Base-by-base conservation (phyloP, 108 stramenopile genomes). In the Conticribra guillardii region DNA sequence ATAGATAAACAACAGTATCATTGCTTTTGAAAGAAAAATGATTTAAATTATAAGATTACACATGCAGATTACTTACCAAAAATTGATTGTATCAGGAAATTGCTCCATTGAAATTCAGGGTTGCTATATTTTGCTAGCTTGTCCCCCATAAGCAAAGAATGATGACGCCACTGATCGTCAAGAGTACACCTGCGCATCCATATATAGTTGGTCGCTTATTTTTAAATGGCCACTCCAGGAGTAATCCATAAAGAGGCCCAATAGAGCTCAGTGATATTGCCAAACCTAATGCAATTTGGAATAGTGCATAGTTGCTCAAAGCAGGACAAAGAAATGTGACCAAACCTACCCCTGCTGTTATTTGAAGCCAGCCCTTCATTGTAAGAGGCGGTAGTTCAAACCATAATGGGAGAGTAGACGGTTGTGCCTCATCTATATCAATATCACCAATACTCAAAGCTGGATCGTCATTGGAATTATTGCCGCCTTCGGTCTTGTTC, bases 271-370 rank as follows among this genome's bases (percentile, higher is more conserved):
- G 59, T 28, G 96, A 90, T 24, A 93, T 41, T 23, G 83, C 70
- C n/a, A 94, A 54, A 17, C 85, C 91, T 21, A 96, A 60, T 0
- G 89, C 70, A 30, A 96, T 84, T 61, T 93, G 86, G 64, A 96
- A 93, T 63, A 96, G 65, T 15, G 93, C 88, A 76, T 89, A 96
- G 46, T 91, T 93, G 59, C 54, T 74, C 65, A 96, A 65, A 17
- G 91, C 85, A 21, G 93, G 93, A 30, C 79, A 75, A 7, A 91
- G 22, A 65, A 94, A 94, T 7, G 93, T 91, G 2, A 94, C 93
- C 51, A 91, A 82, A 29, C 80, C 51, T 16, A 96, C 90, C 1
- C 96, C 96, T 0, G 80, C 9, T 3, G 66, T 47, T 41, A 94
- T 84, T 37, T 78, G 60, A 4, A 80, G 4, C 89, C 90, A 96